Conservation (phyloP, 192 early-diverging fungal genomes). For the Mortierella alpina region DNA sequence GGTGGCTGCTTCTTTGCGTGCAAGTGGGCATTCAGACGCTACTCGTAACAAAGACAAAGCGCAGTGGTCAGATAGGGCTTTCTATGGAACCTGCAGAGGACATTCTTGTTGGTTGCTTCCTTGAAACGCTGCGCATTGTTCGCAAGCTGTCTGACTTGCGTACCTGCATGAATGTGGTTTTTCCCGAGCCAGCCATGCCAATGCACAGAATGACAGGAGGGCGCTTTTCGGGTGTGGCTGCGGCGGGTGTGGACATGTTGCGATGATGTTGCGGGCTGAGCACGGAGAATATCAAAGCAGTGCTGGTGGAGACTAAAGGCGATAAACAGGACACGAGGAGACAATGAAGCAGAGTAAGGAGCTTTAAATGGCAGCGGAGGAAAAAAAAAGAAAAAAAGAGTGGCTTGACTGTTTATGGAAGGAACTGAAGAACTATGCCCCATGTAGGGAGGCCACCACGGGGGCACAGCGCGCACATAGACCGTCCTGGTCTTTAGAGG, state of each 20-base stretch:
- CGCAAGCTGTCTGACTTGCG: not conserved
- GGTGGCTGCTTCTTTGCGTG: slow-evolving; percentile 78
- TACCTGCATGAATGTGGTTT: slow-evolving; percentile 97
- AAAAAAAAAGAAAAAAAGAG: not conserved
- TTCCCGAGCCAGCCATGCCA: slow-evolving; percentile 98
- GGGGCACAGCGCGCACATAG: slow-evolving; percentile 72
- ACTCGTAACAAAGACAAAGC: not conserved
- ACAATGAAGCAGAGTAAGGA: too few relatives aligned
- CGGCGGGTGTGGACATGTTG: slow-evolving; percentile 15
- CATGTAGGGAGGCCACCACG: slow-evolving; percentile 32
- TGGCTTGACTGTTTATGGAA: too few relatives aligned
- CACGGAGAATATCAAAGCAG: too few relatives aligned
- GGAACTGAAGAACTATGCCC: not conserved
- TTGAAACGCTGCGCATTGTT: not conserved
- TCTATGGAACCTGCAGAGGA: not conserved
- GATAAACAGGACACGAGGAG: too few relatives aligned
- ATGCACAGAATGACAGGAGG: slow-evolving; percentile 85
- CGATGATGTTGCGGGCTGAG: too few relatives aligned
- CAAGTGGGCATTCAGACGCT: slow-evolving; percentile 91
- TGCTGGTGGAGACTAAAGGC: too few relatives aligned
- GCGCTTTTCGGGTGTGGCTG: slow-evolving; percentile 54
- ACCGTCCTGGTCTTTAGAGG: slow-evolving; percentile 49
- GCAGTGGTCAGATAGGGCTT: not conserved
- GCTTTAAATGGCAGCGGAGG: not conserved
- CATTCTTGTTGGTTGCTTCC: not conserved